phyloP scores from a whole-genome alignment of 2,329 filamentous ascomycete species.

The Huntiella bhutanensis region DNA sequence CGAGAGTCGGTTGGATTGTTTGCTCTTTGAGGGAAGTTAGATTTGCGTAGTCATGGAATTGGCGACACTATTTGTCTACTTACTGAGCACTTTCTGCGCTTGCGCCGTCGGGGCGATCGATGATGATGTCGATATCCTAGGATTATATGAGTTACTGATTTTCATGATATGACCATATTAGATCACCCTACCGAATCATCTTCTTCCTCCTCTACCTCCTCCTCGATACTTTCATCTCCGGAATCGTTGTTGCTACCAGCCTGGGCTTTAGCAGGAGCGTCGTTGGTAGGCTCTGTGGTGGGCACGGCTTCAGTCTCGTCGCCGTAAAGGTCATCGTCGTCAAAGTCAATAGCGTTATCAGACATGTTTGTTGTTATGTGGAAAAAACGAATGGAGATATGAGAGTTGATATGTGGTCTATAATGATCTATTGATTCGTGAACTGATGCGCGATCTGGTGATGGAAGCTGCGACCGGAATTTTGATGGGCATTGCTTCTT shows the following conservation, averaged over 20 bases:
- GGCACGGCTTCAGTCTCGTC: slow-evolving; percentile 28
- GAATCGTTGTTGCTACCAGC: not conserved
- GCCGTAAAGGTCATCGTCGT: slow-evolving; percentile 49
- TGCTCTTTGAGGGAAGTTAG: too few relatives aligned
- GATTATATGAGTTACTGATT: slow-evolving; percentile 2
- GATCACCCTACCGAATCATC: slow-evolving; percentile 17
- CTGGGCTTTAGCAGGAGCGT: slow-evolving; percentile 7
- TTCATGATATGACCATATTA: not conserved
- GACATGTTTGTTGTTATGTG: slow-evolving; percentile 2
- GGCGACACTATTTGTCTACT: slow-evolving; percentile 15
- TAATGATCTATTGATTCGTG: not conserved
- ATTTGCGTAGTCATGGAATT: not conserved
- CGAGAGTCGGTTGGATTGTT: slow-evolving; percentile 33
- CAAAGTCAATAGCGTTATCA: slow-evolving; percentile 36
- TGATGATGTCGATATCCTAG: slow-evolving; percentile 50
- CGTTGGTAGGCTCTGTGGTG: slow-evolving; percentile 15
- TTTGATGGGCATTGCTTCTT: too few relatives aligned
- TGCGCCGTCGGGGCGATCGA: slow-evolving; percentile 44
- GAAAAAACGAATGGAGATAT: not conserved
- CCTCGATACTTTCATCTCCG: slow-evolving; percentile 30
- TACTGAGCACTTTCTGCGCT: slow-evolving; percentile 40
- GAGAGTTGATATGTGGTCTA: not conserved
- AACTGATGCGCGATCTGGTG: not conserved
- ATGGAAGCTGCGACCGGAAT: not conserved
- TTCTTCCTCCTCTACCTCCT: slow-evolving; percentile 43